A percentile compares a stretch with the other conserved stretches of the same genome.
Conservation (phyloP, 129 eudicot species). For the Deinandra increscens region DNA sequence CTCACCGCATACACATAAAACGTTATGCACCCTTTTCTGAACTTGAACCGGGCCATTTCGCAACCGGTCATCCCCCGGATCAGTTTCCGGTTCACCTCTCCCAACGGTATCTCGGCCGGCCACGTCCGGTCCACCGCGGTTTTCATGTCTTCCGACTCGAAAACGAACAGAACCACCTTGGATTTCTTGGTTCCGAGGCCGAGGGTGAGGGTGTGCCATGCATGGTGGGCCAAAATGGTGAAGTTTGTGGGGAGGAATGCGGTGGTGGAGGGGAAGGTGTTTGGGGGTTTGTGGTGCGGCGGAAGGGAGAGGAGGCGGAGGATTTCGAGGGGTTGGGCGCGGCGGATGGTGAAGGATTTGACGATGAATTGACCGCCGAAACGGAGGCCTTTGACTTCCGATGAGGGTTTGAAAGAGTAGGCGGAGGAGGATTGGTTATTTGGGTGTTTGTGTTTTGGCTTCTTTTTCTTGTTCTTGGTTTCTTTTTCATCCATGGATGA, state of each 20-base stretch:
- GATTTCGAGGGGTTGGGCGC: slow-evolving; percentile 71
- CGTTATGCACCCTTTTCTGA: slow-evolving; percentile 89
- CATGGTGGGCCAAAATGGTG: slow-evolving; percentile 94
- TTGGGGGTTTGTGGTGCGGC: slow-evolving; percentile 33
- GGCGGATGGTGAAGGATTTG: slow-evolving; percentile 95
- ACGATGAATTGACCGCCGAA: slow-evolving; percentile 92
- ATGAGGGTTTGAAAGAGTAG: slow-evolving; percentile 73
- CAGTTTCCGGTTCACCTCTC: slow-evolving; percentile 78
- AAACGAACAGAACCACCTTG: slow-evolving; percentile 70
- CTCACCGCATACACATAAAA: slow-evolving; percentile 87
- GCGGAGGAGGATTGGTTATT: slow-evolving; percentile 53
- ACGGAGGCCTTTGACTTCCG: slow-evolving; percentile 85
- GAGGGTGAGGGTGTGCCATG: slow-evolving; percentile 97
- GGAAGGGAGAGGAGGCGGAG: slow-evolving; percentile 81
- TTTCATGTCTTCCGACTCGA: slow-evolving; percentile 61
- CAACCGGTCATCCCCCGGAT: slow-evolving; percentile 60
- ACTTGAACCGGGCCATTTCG: slow-evolving; percentile 90
- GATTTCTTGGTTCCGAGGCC: slow-evolving; percentile 94
- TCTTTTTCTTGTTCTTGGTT: slow-evolving; percentile 44
- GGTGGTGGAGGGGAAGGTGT: slow-evolving; percentile 60
- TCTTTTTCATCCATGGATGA: slow-evolving; percentile 51
- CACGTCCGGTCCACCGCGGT: slow-evolving; percentile 58
- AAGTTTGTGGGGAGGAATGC: slow-evolving; percentile 86
- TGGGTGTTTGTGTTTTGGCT: slow-evolving; percentile 79
- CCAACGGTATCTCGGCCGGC: slow-evolving; percentile 78